Evolutionary conservation across 805 yeast genomes (phyloP).

Genomic region (Suhomyces xylopsoci): DNA sequence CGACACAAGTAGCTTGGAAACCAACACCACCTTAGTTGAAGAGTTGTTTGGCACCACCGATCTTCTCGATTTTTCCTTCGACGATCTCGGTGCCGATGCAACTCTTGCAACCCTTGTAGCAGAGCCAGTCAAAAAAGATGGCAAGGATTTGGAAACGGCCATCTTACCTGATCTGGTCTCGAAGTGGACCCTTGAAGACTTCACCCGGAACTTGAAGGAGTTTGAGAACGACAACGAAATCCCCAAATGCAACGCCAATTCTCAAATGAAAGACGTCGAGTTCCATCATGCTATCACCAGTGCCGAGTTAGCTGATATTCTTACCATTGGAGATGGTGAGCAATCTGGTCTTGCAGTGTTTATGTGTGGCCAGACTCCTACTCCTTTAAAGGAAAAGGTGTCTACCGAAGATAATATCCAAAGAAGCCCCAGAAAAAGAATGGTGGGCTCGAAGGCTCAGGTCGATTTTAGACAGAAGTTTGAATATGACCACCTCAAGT

Average conservation of each 20-base stretch:
- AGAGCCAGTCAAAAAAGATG: not conserved
- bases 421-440: not conserved
- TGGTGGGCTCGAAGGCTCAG: not conserved
- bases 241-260: not conserved
- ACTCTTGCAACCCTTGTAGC: not conserved
- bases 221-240: not conserved
- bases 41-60: not conserved
- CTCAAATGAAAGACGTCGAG: not conserved
- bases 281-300: not conserved
- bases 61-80: not conserved
- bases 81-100: not conserved
- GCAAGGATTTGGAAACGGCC: not conserved
- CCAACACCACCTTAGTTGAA: not conserved
- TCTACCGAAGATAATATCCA: not conserved
- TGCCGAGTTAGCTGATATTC: not conserved
- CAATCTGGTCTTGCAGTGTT: not conserved
- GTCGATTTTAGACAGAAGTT: not conserved
- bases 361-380: not conserved
- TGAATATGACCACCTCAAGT: not conserved
- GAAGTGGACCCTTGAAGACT: not conserved
- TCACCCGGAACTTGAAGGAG: not conserved
- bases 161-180: not conserved
- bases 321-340: not conserved
- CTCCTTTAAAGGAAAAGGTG: not conserved
- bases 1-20: not conserved